Evolutionary conservation across 2,329 filamentous ascomycete genomes (phyloP).

Genomic region (Emericellopsis cladophorae): DNA sequence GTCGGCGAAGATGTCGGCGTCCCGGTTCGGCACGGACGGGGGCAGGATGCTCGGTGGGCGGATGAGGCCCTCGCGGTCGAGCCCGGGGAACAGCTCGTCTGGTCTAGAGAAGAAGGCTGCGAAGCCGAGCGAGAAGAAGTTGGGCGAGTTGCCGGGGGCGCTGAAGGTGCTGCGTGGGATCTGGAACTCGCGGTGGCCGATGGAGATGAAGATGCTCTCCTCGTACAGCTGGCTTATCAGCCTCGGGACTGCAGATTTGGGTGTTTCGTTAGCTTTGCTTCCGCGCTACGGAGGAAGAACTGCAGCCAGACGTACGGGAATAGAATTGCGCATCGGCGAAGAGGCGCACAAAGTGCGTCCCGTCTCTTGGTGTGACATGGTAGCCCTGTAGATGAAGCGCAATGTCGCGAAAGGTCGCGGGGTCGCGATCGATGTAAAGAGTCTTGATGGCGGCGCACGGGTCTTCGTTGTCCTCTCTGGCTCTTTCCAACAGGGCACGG

Average conservation of each 20-base stretch:
- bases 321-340: constrained; percentile 97
- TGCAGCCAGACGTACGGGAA: constrained; percentile 53
- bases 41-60: constrained; percentile 79
- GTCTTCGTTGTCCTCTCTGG: constrained; percentile 45
- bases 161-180: constrained; percentile 82
- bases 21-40: constrained; percentile 68
- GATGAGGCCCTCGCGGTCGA: constrained; percentile 65
- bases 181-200: constrained; percentile 77
- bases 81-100: constrained; percentile 71
- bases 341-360: constrained; percentile 77
- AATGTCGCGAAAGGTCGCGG: constrained; percentile 78
- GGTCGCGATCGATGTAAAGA: constrained; percentile 90
- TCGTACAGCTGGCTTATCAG: constrained; percentile 85
- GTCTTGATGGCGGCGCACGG: constrained; percentile 48
- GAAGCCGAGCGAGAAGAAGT: constrained; percentile 90
- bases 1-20: constrained; percentile 73
- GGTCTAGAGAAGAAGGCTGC: constrained; percentile 75
- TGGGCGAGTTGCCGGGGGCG: constrained; percentile 78
- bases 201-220: constrained; percentile 82
- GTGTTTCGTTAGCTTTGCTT: background rate
- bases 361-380: constrained; percentile 69
- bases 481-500: constrained; percentile 61
- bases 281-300: too few species aligned
- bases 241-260: constrained; percentile 52
- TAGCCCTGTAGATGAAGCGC: constrained; percentile 87